phyloP scores from a whole-genome alignment of 2,329 filamentous ascomycete genomes.

The Septoria petroselini region DNA sequence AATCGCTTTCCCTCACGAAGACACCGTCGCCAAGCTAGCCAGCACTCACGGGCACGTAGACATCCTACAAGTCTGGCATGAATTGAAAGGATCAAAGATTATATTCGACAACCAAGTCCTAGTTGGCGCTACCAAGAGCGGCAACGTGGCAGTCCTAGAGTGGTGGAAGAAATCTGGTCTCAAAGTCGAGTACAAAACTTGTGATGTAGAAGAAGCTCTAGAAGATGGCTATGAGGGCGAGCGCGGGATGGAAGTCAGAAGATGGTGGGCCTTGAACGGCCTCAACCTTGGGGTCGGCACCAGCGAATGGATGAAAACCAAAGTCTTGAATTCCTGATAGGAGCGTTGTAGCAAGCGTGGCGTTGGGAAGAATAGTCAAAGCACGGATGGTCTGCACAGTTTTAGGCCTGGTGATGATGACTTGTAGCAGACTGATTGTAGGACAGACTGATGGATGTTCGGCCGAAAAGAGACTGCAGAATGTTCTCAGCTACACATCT shows the following conservation, averaged over 20 bases:
- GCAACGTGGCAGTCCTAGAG: constrained; percentile 77
- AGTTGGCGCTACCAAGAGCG: constrained; percentile 81
- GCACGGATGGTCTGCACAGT: too few species aligned
- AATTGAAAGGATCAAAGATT: constrained; percentile 69
- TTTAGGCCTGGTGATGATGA: too few species aligned
- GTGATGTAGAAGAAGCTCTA: constrained; percentile 90
- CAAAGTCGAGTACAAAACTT: constrained; percentile 87
- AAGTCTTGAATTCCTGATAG: constrained; percentile 52
- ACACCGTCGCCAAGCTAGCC: constrained; percentile 78
- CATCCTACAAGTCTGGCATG: constrained; percentile 79
- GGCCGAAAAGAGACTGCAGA: too few species aligned
- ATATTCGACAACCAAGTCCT: constrained; percentile 81
- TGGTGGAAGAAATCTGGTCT: constrained; percentile 84
- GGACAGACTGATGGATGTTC: too few species aligned
- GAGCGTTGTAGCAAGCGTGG: constrained; percentile 21
- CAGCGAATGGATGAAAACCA: constrained; percentile 85
- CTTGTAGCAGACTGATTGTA: too few species aligned
- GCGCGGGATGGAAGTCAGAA: constrained; percentile 68
- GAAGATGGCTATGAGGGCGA: constrained; percentile 73
- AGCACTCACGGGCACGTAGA: constrained; percentile 80
- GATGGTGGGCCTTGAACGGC: constrained; percentile 86
- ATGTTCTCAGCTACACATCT: too few species aligned
- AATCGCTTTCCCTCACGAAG: constrained; percentile 74
- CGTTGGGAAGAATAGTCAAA: constrained; percentile 10
- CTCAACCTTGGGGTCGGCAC: constrained; percentile 77